These are phyloP conservation scores for Phytophthora uliginosa DNA, from an alignment of 352 stramenopile genomes.

Conservation along the genomic window DNA sequence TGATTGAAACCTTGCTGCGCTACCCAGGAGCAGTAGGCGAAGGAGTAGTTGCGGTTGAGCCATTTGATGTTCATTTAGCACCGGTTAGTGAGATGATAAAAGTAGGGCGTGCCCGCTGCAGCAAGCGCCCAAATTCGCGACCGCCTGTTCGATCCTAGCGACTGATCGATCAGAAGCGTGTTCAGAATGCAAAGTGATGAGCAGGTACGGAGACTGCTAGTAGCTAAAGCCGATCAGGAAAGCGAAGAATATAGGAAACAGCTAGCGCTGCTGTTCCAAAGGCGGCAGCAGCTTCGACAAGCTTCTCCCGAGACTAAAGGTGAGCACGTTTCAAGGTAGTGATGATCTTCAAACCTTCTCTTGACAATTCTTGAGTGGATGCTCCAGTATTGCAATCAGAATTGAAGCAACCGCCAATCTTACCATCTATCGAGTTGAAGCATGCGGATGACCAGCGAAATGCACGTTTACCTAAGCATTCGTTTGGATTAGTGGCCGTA, in stretches of 20 bases:
- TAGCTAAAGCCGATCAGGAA: constrained; percentile 27
- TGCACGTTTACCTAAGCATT: constrained; percentile 28
- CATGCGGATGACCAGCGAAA: constrained; percentile 1
- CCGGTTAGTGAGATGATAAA: constrained; percentile 58
- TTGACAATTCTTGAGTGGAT: constrained; percentile 16
- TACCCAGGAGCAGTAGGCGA: constrained; percentile 57
- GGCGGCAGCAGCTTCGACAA: constrained; percentile 45
- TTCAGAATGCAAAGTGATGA: constrained; percentile 65
- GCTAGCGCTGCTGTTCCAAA: constrained; percentile 50
- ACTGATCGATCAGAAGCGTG: constrained; percentile 8
- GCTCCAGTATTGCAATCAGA: not conserved
- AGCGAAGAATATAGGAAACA: constrained; percentile 61
- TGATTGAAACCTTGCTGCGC: constrained; percentile 42
- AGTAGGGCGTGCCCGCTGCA: constrained; percentile 27
- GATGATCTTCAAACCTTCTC: not conserved
- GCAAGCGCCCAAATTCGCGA: constrained; percentile 18
- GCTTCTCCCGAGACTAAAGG: constrained; percentile 14
- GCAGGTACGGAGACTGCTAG: constrained; percentile 13
- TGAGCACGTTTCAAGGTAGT: constrained; percentile 4
- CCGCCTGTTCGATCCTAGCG: constrained; percentile 17
- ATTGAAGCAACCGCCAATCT: not conserved
- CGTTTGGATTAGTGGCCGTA: constrained; percentile 64
- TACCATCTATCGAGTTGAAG: constrained; percentile 7
- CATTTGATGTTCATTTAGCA: constrained; percentile 51
- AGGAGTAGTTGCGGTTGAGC: constrained; percentile 30